phyloP scores from a whole-genome alignment of 441 rosid genomes.

The Erodium texanum region DNA sequence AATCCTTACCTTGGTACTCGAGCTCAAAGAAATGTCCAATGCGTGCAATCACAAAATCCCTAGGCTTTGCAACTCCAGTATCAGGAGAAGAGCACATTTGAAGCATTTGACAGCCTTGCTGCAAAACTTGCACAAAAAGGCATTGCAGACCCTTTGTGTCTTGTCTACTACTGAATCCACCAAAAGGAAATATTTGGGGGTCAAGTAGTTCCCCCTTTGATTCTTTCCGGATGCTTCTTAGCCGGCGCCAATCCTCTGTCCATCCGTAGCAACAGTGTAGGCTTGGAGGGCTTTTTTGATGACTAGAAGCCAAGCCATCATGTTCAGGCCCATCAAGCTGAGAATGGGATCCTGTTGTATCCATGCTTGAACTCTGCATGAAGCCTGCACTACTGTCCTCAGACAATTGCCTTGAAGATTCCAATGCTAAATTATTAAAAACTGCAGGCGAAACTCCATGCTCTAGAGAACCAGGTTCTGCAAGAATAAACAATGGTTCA shows the following conservation, averaged over 20 bases:
- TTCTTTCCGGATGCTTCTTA: conserved; percentile 98
- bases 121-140: conserved; percentile 94
- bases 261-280: conserved; percentile 99
- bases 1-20: conserved; percentile 72
- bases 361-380: conserved; percentile 42
- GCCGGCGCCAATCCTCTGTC: conserved; percentile 99
- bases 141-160: conserved; percentile 98
- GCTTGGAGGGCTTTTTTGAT: conserved; percentile 66
- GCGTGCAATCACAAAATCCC: conserved; percentile 87
- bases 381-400: conserved; percentile 70
- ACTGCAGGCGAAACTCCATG: conserved; percentile 63
- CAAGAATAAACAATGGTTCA: conserved; percentile 95
- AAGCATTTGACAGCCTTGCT: conserved; percentile 97
- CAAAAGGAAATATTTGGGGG: conserved; percentile 94
- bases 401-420: conserved; percentile 48
- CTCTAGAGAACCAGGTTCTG: conserved; percentile 93
- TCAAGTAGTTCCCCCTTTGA: conserved; percentile 98
- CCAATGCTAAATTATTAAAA: conserved; percentile 44
- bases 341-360: conserved; percentile 52
- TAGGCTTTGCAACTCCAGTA: conserved; percentile 66
- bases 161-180: conserved; percentile 98
- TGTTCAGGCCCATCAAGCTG: conserved; percentile 64
- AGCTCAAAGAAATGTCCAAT: conserved; percentile 95
- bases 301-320: conserved; percentile 42
- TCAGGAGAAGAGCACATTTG: conserved; percentile 82